Evolutionary conservation across 208 protist genomes (phyloP).

Genomic region (Porcisia hertigi): DNA sequence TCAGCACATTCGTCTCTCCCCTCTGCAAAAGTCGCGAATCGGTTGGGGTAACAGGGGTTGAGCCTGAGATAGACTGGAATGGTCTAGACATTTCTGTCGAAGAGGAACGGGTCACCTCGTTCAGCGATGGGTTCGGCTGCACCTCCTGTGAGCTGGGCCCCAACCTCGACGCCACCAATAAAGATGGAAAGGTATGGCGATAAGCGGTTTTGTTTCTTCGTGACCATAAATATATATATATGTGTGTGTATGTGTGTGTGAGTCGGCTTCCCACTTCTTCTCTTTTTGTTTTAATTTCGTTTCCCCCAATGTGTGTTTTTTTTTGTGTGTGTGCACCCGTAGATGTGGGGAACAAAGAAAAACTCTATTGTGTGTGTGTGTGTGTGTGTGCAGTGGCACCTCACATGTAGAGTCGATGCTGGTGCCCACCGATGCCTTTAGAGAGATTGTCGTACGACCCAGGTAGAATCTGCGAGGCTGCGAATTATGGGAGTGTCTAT

Average conservation of each 20-base stretch:
- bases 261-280: too few relatives aligned
- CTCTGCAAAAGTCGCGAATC: not conserved
- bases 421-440: not conserved
- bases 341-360: too few relatives aligned
- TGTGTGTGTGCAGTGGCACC: not conserved
- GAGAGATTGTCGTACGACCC: not conserved
- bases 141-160: not conserved
- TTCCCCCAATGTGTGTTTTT: not conserved
- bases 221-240: too few relatives aligned
- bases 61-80: not conserved
- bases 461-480: too few relatives aligned
- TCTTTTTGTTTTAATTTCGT: too few relatives aligned
- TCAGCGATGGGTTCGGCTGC: too few relatives aligned
- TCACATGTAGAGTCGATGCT: not conserved
- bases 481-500: not conserved
- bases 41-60: not conserved
- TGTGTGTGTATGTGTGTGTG: too few relatives aligned
- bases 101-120: not conserved
- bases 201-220: too few relatives aligned
- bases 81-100: not conserved
- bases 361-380: too few relatives aligned
- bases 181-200: too few relatives aligned
- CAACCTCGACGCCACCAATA: not conserved
- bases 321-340: not conserved
- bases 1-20: not conserved